Evolutionary conservation across 805 yeast genomes (phyloP), one percentile per base, ranked within the genome.

Genomic region (Ogataea kodamae): DNA sequence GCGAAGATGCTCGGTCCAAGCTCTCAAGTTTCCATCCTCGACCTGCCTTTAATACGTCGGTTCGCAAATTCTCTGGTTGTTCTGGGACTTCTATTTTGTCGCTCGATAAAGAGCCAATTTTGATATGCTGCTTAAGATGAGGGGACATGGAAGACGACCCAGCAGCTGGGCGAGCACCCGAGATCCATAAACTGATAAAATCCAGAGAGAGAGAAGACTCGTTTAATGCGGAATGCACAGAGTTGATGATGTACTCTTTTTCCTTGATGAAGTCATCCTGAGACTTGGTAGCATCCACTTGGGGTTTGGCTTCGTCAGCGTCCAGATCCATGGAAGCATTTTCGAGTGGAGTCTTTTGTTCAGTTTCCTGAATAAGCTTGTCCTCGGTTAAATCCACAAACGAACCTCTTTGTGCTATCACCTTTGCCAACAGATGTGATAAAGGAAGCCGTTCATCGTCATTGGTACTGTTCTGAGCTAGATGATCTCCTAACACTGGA

Each of bases 131-230:
- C 46, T 78, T 74, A 42, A 88, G 62, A 54, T 76, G 88, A 1
- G 94, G 87, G 1, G 96, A 87, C 77, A 90, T 85, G 2, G 97
- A 86, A 3, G 88, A 69, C 20, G 82, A 72, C 2, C 94, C 95
- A 2, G 90, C 82, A 12, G 86, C 85, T 1, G 96, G 96, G 42
- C 92, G 72, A 8, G 76, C 76, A 8, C 85, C 73, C 12, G 96
- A 82, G 25, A 90, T 70, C 38, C 92, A 63, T 40, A 90, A 66
- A 1, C 96, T 86, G 1, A 90, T 81, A 43, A 89, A 84, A 53
- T 90, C 98, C 37, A 89, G 64, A 1, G 95, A 80, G 22, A 92
- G 59, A 0, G 96, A 88, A 0, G 95, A 78, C 53, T 92, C 97
- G 54, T 90, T 92, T 46, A 85, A 65, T 2, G 97, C 95, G 0